Percentiles rank a stretch among this genome's conserved stretches.
These are phyloP conservation scores for Ascochyta fabae DNA, from an alignment of 2,329 filamentous ascomycete species.

Conservation along the genomic window DNA sequence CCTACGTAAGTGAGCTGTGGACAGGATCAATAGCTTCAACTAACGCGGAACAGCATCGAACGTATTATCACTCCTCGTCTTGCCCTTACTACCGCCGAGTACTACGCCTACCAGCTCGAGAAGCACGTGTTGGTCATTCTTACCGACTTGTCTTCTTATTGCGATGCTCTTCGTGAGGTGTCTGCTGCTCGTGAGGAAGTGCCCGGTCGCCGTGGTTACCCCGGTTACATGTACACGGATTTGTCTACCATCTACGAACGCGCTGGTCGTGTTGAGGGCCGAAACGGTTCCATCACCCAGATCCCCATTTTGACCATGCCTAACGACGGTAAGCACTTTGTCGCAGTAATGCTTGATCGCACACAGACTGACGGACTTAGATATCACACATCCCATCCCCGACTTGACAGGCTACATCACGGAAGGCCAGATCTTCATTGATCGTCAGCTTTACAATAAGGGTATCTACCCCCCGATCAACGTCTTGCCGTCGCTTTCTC, in stretches of 20 bases:
- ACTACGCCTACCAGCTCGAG: conserved; percentile 99
- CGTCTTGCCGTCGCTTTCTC: conserved; percentile 94
- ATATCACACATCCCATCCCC: conserved; percentile 98
- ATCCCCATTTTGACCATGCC: conserved; percentile 99
- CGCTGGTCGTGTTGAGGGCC: conserved; percentile 93
- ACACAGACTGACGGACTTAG: conserved; percentile 49
- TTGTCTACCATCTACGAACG: conserved; percentile 99
- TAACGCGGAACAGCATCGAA: conserved; percentile 73
- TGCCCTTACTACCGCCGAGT: conserved; percentile 96
- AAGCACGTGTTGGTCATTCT: conserved; percentile 99
- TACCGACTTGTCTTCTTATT: conserved; percentile 97
- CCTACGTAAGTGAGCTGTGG: conserved; percentile 75
- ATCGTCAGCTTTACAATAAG: conserved; percentile 92
- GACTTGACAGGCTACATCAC: conserved; percentile 99
- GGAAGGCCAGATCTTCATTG: conserved; percentile 97
- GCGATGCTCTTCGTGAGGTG: conserved; percentile 97
- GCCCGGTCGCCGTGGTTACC: conserved; percentile 97
- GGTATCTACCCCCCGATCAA: conserved; percentile 99
- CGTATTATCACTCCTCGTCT: conserved; percentile 99
- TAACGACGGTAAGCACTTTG: conserved; percentile 74
- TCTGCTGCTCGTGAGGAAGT: conserved; percentile 98
- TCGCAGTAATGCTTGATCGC: neutral
- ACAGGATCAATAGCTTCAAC: conserved; percentile 1
- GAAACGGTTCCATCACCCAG: conserved; percentile 98
- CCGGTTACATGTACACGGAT: conserved; percentile 99